Evolutionary conservation across 208 protist species (phyloP).

Genomic region (Trypanosomatidae sp.): DNA sequence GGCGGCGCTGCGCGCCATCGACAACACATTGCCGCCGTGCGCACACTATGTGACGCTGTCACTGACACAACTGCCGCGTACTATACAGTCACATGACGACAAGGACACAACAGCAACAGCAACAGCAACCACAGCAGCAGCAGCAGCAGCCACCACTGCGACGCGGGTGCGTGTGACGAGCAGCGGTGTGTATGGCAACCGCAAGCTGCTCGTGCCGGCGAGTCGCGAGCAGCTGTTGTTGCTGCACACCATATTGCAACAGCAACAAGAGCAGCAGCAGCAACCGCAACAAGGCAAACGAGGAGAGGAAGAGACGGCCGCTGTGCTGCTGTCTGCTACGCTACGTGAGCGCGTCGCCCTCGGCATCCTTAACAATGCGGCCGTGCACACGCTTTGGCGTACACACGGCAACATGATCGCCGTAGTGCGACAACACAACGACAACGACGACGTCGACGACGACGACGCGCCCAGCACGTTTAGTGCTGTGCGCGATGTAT

Average conservation of each 20-base stretch:
- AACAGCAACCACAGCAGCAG: no score
- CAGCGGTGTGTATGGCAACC: constrained; percentile 22
- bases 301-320: not conserved
- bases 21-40: no score
- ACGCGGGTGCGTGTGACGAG: no score
- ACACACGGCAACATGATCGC: constrained; percentile 11
- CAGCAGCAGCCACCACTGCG: no score
- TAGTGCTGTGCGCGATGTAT: constrained; percentile 15
- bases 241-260: constrained; percentile 17
- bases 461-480: not conserved
- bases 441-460: not conserved
- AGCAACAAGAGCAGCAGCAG: not conserved
- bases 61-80: no score
- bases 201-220: constrained; percentile 44
- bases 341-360: constrained; percentile 50
- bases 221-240: constrained; percentile 40
- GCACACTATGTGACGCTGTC: no score
- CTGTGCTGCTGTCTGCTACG: constrained; percentile 25
- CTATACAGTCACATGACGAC: no score
- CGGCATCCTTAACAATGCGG: constrained; percentile 43
- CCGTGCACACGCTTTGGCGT: constrained; percentile 18
- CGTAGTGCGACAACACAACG: not conserved
- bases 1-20: no score
- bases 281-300: not conserved
- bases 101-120: no score